These are phyloP conservation scores for Candida montana DNA, from an alignment of 805 yeast species.

Conservation along the genomic window DNA sequence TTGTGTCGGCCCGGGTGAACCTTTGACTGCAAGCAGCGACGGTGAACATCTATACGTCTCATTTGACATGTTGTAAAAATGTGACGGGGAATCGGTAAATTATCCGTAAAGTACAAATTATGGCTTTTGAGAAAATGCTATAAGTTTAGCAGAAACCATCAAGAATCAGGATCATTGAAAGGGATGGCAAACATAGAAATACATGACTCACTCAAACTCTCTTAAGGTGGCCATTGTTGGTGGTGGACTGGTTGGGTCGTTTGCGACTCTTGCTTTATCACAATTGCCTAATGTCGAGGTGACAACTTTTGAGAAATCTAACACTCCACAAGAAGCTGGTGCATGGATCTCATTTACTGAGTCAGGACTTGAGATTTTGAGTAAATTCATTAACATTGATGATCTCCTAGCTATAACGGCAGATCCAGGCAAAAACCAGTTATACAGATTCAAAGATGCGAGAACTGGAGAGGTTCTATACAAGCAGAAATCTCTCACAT, in stretches of 20 bases:
- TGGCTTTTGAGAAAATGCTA: no score
- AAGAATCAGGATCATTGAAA: no score
- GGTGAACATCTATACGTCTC: no score
- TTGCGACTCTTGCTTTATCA: neutral
- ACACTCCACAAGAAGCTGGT: neutral
- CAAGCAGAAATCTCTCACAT: neutral
- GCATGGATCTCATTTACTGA: constrained; percentile 1
- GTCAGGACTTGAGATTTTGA: neutral
- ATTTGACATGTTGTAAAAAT: no score
- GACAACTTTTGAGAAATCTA: constrained; percentile 1
- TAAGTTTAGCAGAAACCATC: no score
- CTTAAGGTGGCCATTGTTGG: constrained; percentile 1
- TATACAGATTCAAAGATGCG: neutral
- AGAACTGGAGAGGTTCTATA: neutral
- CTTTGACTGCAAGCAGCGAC: no score
- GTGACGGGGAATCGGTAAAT: no score
- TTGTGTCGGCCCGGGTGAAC: no score
- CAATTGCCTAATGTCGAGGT: neutral
- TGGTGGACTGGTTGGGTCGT: neutral
- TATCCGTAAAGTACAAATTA: no score
- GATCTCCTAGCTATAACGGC: neutral
- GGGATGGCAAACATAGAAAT: no score
- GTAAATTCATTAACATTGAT: neutral
- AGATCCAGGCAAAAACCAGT: neutral
- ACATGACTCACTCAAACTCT: no score